Percentiles rank a stretch among this genome's conserved stretches.
Conservation (phyloP, 1,284 basidiomycete genomes). For the Laetiporus sulphureus region DNA sequence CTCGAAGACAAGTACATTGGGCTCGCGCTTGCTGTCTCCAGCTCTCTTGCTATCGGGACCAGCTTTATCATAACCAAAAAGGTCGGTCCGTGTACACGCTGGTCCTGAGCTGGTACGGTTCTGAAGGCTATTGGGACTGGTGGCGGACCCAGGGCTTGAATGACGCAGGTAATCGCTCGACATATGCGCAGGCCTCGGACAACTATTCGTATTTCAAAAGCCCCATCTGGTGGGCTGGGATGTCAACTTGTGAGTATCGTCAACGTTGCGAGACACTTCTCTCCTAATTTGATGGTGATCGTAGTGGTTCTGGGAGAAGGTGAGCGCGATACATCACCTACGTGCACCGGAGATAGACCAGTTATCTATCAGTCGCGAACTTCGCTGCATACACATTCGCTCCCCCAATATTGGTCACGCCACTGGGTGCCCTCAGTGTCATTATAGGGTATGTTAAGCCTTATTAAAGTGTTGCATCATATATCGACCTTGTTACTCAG, state of each 20-base stretch:
- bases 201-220: slow-evolving; percentile 84
- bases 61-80: slow-evolving; percentile 98
- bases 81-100: slow-evolving; percentile 35
- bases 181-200: slow-evolving; percentile 63
- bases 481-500: slow-evolving; percentile 33
- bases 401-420: slow-evolving; percentile 95
- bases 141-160: slow-evolving; percentile 63
- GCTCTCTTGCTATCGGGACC: slow-evolving; percentile 83
- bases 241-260: slow-evolving; percentile 75
- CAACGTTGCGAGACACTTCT: background rate
- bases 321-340: slow-evolving; percentile 27
- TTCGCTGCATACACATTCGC: slow-evolving; percentile 99
- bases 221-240: slow-evolving; percentile 98
- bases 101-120: background rate
- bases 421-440: slow-evolving; percentile 93
- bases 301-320: slow-evolving; percentile 88
- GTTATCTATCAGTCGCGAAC: slow-evolving; percentile 72
- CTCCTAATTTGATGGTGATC: too few relatives aligned
- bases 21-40: slow-evolving; percentile 75
- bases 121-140: background rate
- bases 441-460: slow-evolving; percentile 88
- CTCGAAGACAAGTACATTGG: slow-evolving; percentile 92
- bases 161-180: slow-evolving; percentile 58
- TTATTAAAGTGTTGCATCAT: background rate
- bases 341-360: background rate